phyloP scores from a whole-genome alignment of 257 asterid species.

The Salvia hispanica region DNA sequence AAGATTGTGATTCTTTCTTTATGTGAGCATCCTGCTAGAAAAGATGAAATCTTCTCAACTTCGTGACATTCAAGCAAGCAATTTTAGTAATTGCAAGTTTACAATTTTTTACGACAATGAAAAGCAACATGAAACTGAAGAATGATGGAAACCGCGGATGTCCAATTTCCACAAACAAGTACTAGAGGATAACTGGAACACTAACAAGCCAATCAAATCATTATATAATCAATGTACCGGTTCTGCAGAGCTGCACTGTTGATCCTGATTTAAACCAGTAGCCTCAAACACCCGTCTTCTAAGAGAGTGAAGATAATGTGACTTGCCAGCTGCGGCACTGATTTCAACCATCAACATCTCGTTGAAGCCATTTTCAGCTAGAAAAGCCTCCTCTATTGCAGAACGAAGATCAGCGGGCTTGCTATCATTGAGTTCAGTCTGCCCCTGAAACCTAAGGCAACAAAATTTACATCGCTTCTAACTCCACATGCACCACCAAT shows the following conservation, averaged over 20 bases:
- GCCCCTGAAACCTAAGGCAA: slow-evolving; percentile 89
- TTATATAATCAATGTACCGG: slow-evolving; percentile 40
- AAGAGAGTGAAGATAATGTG: slow-evolving; percentile 67
- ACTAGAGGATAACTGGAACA: slow-evolving; percentile 6
- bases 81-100: slow-evolving; percentile 7
- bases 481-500: slow-evolving; percentile 27
- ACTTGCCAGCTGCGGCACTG: slow-evolving; percentile 87
- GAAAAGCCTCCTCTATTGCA: slow-evolving; percentile 95
- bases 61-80: slow-evolving; percentile 19
- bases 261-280: slow-evolving; percentile 62
- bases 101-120: slow-evolving; percentile 13
- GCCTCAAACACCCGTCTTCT: slow-evolving; percentile 66
- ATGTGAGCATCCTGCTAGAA: slow-evolving; percentile 51
- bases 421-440: slow-evolving; percentile 76
- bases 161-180: slow-evolving; percentile 14
- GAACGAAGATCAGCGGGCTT: slow-evolving; percentile 76
- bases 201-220: slow-evolving; percentile 24
- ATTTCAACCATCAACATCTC: slow-evolving; percentile 96
- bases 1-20: slow-evolving; percentile 59
- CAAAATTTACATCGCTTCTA: slow-evolving; percentile 35
- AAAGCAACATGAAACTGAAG: slow-evolving; percentile 14
- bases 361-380: slow-evolving; percentile 82
- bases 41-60: slow-evolving; percentile 10
- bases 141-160: slow-evolving; percentile 14
- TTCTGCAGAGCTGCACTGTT: slow-evolving; percentile 53